A percentile compares a stretch with the other conserved stretches of the same genome.
phyloP scores from a whole-genome alignment of 495 filamentous ascomycete genomes.

The Penicillium roqueforti region DNA sequence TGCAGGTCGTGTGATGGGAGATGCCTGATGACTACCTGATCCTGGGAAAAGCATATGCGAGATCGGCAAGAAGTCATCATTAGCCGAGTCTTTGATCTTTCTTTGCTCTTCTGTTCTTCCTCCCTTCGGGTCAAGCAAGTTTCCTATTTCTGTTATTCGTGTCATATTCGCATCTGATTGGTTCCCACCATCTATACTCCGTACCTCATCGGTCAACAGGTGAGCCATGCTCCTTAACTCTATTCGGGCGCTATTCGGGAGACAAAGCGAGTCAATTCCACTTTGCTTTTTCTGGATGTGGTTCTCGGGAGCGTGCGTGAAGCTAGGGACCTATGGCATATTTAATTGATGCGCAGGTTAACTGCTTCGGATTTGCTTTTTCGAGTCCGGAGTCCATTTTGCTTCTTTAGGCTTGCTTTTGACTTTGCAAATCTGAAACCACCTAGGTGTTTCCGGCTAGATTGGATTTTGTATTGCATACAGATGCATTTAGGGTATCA shows the following conservation, averaged over 20 bases:
- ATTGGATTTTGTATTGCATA: neutral
- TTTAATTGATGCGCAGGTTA: neutral
- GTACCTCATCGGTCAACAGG: constrained; percentile 3
- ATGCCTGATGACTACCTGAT: constrained; percentile 14
- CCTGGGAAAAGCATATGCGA: constrained; percentile 2
- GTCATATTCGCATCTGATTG: neutral
- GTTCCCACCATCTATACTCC: neutral
- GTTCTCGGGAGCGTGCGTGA: constrained; percentile 6
- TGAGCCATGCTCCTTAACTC: constrained; percentile 4
- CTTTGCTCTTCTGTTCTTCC: neutral
- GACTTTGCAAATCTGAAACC: neutral
- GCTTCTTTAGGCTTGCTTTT: neutral
- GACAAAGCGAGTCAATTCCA: constrained; percentile 8
- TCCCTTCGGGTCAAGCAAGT: neutral
- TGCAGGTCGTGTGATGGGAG: constrained; percentile 13
- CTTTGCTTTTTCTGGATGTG: constrained; percentile 10
- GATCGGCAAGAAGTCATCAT: neutral
- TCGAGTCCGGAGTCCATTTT: neutral
- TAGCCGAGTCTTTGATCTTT: constrained; percentile 3
- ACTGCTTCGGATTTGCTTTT: neutral
- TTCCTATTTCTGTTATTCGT: neutral
- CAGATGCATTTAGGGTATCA: constrained; percentile 5
- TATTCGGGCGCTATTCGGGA: constrained; percentile 8
- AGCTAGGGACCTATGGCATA: constrained; percentile 10
- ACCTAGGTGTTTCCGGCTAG: neutral